phyloP scores from a whole-genome alignment of 257 asterid genomes.

The Galeopsis tetrahit region DNA sequence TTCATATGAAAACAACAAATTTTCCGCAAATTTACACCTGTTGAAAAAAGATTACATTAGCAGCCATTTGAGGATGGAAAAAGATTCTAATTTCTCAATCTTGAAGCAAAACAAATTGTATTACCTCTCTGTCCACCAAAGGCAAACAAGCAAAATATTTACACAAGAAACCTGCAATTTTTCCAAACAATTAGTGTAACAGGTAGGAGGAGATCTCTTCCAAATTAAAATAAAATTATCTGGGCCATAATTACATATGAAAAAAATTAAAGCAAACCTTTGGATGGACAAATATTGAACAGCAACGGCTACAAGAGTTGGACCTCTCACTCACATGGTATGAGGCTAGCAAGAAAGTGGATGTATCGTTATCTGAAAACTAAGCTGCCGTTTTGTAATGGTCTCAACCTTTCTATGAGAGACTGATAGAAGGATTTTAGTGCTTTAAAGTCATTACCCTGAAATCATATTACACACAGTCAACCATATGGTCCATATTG shows the following conservation, averaged over 20 bases:
- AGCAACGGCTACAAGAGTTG: slow-evolving; percentile 37
- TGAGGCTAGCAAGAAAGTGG: slow-evolving; percentile 15
- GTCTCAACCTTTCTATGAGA: slow-evolving; percentile 75
- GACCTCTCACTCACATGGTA: slow-evolving; percentile 31
- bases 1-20: slow-evolving; percentile 31
- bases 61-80: slow-evolving; percentile 4
- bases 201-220: background rate
- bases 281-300: slow-evolving; percentile 32
- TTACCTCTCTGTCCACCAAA: slow-evolving; percentile 55
- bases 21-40: slow-evolving; percentile 63
- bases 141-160: slow-evolving; percentile 52
- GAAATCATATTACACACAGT: slow-evolving; percentile 28
- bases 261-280: slow-evolving; percentile 42
- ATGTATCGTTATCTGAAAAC: slow-evolving; percentile 65
- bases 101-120: background rate
- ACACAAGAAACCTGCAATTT: slow-evolving; percentile 68
- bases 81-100: background rate
- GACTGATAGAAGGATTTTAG: slow-evolving; percentile 83
- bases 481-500: background rate
- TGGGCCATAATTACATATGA: background rate
- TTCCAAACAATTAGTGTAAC: slow-evolving; percentile 9
- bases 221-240: background rate
- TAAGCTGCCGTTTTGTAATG: slow-evolving; percentile 83
- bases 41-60: slow-evolving; percentile 19
- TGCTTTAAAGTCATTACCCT: slow-evolving; percentile 77